phyloP scores from a whole-genome alignment of 768 basidiomycete species.

The Bullera alba region DNA sequence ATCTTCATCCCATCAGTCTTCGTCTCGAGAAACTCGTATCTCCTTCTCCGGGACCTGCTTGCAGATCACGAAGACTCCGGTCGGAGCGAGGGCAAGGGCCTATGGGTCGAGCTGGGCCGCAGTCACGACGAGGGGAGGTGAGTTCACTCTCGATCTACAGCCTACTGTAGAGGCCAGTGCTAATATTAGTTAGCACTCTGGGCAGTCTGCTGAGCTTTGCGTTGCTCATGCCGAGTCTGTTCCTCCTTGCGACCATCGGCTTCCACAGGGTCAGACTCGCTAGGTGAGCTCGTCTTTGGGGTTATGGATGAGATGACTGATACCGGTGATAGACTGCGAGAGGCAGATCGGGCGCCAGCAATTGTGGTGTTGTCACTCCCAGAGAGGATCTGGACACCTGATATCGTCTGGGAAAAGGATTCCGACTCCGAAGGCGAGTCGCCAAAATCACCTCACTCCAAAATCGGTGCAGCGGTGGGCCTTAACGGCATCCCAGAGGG shows the following conservation, averaged over 20 bases:
- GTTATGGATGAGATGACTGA: conserved; percentile 43
- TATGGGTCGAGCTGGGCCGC: conserved; percentile 42
- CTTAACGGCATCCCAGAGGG: background rate
- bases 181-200: conserved; percentile 46
- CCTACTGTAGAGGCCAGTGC: background rate
- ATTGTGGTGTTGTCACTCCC: conserved; percentile 41
- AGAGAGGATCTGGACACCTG: conserved; percentile 44
- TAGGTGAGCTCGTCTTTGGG: conserved; percentile 54
- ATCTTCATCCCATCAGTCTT: conserved; percentile 79
- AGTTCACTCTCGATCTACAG: conserved; percentile 1
- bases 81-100: conserved; percentile 12
- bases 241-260: conserved; percentile 82
- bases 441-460: background rate
- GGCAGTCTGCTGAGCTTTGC: conserved; percentile 57
- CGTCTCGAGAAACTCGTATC: conserved; percentile 76
- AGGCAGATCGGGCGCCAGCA: conserved; percentile 51
- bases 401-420: conserved; percentile 46
- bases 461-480: background rate
- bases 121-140: conserved; percentile 33
- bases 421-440: conserved; percentile 1
- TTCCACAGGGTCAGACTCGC: conserved; percentile 69
- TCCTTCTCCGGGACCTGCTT: conserved; percentile 62
- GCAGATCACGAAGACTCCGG: conserved; percentile 63
- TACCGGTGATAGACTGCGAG: conserved; percentile 56
- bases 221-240: conserved; percentile 76